phyloP scores from a whole-genome alignment of 164 flowering plant species.

The Piper longum region DNA sequence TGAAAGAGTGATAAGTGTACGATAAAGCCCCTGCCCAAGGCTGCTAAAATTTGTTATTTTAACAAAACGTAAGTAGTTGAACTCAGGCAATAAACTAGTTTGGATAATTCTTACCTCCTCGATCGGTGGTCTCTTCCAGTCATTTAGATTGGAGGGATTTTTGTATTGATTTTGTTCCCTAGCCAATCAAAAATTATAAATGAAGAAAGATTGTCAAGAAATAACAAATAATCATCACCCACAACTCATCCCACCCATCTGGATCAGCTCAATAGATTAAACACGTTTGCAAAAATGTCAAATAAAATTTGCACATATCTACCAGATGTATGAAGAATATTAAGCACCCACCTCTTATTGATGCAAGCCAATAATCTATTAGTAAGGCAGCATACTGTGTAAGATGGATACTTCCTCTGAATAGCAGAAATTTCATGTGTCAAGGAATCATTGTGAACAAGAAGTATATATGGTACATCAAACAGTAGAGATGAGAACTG shows the following conservation, averaged over 20 bases:
- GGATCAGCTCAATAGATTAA: too few species aligned
- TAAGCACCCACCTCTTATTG: slow-evolving; percentile 48
- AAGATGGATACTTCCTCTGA: slow-evolving; percentile 46
- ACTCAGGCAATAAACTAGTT: background rate
- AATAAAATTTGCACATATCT: too few species aligned
- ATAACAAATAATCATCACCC: too few species aligned
- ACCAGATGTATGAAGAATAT: background rate
- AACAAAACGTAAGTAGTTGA: background rate
- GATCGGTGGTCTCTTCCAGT: slow-evolving; percentile 77
- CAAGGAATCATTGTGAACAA: slow-evolving; percentile 33
- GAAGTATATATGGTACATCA: slow-evolving; percentile 46
- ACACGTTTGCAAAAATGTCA: too few species aligned
- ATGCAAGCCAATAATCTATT: slow-evolving; percentile 68
- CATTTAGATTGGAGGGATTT: slow-evolving; percentile 28
- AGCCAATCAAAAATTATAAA: background rate
- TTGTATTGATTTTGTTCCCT: slow-evolving; percentile 82
- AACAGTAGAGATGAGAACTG: slow-evolving; percentile 39
- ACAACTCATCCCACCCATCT: too few species aligned
- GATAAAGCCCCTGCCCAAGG: background rate
- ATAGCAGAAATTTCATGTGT: slow-evolving; percentile 41
- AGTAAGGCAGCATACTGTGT: slow-evolving; percentile 67
- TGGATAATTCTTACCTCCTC: slow-evolving; percentile 52
- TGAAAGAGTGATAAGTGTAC: slow-evolving; percentile 14
- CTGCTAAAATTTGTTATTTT: background rate
- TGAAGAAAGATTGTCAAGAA: too few species aligned